Evolutionary conservation across 2,329 filamentous ascomycete species (phyloP).

Genomic region (Monilinia fructicola): DNA sequence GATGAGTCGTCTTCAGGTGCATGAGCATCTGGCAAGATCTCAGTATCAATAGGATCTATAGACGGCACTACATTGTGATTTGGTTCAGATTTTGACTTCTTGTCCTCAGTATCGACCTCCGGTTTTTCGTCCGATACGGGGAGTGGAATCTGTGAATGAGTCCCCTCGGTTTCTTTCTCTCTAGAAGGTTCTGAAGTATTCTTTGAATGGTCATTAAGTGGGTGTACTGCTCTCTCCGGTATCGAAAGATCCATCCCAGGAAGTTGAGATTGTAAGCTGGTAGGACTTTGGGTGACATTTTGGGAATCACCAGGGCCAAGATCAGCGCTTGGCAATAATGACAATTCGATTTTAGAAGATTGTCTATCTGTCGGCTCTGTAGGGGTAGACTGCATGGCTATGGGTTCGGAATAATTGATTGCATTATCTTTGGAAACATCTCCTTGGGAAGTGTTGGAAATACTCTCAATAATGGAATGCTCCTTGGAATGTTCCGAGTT

Average conservation of each 20-base stretch:
- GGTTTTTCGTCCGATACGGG: not conserved
- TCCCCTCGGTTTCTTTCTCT: not conserved
- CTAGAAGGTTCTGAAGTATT: not conserved
- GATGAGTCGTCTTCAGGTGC: conserved; percentile 8
- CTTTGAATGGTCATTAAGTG: not conserved
- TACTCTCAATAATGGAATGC: not conserved
- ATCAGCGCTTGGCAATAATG: not conserved
- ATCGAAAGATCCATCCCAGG: not conserved
- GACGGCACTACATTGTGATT: not conserved
- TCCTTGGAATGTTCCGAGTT: not conserved
- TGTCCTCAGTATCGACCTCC: not conserved
- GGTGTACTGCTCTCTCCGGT: not conserved
- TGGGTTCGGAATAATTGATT: not conserved
- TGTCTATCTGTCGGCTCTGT: not conserved
- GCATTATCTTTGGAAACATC: not conserved
- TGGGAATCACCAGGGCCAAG: not conserved
- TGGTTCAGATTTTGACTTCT: not conserved
- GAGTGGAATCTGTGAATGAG: not conserved
- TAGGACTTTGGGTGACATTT: not conserved
- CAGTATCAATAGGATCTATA: not conserved
- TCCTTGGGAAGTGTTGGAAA: not conserved
- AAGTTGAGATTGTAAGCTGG: not conserved
- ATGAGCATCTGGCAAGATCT: conserved; percentile 18
- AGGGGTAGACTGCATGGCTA: not conserved
- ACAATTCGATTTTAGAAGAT: not conserved